Evolutionary conservation across 148 eudicot species (phyloP).

Genomic region (Dianthus caryophyllus): DNA sequence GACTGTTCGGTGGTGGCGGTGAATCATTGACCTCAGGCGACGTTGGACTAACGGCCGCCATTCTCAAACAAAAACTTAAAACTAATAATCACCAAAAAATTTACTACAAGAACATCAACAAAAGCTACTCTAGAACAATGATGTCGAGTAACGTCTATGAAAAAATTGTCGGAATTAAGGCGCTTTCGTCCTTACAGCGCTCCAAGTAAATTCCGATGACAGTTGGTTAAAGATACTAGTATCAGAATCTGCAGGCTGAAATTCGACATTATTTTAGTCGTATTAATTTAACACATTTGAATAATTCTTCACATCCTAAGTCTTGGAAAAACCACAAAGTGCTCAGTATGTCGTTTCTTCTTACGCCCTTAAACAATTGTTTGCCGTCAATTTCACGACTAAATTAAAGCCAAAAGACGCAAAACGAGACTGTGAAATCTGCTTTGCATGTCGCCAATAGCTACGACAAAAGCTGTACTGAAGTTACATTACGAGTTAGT

Average conservation of each 20-base stretch:
- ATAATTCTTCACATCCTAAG: slow-evolving; percentile 8
- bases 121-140: not conserved
- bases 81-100: not conserved
- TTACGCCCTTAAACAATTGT: not conserved
- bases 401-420: not conserved
- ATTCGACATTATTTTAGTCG: not conserved
- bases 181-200: not conserved
- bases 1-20: not conserved
- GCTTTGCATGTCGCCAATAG: slow-evolving; percentile 7
- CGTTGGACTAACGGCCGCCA: slow-evolving; percentile 8
- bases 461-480: slow-evolving; percentile 19
- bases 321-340: slow-evolving; percentile 19
- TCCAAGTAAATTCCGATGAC: slow-evolving; percentile 7
- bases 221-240: slow-evolving; percentile 1
- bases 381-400: not conserved
- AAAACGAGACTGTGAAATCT: not conserved
- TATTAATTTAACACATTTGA: not conserved
- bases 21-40: slow-evolving; percentile 2
- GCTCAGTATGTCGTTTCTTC: slow-evolving; percentile 27
- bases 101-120: slow-evolving; percentile 6
- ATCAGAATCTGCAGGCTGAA: slow-evolving; percentile 20
- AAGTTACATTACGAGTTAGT: not conserved
- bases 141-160: not conserved
- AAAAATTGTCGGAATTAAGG: not conserved
- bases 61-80: not conserved